phyloP scores from a whole-genome alignment of 257 asterid genomes.

The Gentiana macrophylla region DNA sequence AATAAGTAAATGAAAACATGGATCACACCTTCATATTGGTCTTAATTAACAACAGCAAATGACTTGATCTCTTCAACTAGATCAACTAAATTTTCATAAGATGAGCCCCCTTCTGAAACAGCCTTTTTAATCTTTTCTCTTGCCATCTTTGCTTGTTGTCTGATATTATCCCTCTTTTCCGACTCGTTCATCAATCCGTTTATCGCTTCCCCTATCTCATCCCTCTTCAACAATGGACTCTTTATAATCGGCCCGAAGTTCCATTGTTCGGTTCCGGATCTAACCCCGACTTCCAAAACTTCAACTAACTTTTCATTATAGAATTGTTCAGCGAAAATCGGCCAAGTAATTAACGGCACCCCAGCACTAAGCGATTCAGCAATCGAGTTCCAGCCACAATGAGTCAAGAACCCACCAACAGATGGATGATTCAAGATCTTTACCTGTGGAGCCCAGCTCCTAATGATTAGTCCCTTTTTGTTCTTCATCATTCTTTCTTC shows the following conservation, averaged over 20 bases:
- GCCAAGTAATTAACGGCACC: slow-evolving; percentile 30
- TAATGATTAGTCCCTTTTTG: slow-evolving; percentile 15
- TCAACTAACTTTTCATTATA: slow-evolving; percentile 18
- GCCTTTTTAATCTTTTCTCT: slow-evolving; percentile 8
- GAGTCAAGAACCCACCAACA: slow-evolving; percentile 20
- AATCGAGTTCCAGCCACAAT: slow-evolving; percentile 28
- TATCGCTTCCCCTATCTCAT: slow-evolving; percentile 9
- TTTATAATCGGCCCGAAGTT: neutral
- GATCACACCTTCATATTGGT: neutral
- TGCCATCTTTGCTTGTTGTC: slow-evolving; percentile 2
- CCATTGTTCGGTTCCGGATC: slow-evolving; percentile 16
- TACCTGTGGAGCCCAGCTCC: slow-evolving; percentile 24
- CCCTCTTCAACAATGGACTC: slow-evolving; percentile 4
- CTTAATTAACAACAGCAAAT: slow-evolving; percentile 6
- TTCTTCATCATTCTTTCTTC: slow-evolving; percentile 6
- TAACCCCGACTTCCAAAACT: slow-evolving; percentile 12
- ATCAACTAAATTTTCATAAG: slow-evolving; percentile 9
- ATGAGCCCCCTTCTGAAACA: slow-evolving; percentile 18
- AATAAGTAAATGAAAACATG: neutral
- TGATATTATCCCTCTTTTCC: slow-evolving; percentile 8
- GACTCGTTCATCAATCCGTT: slow-evolving; percentile 6
- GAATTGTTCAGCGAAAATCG: slow-evolving; percentile 21
- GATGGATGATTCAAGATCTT: slow-evolving; percentile 16
- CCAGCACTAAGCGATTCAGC: slow-evolving; percentile 18
- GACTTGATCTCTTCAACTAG: slow-evolving; percentile 13